phyloP scores from a whole-genome alignment of 768 basidiomycete species.

The Lactifluus pinguis region DNA sequence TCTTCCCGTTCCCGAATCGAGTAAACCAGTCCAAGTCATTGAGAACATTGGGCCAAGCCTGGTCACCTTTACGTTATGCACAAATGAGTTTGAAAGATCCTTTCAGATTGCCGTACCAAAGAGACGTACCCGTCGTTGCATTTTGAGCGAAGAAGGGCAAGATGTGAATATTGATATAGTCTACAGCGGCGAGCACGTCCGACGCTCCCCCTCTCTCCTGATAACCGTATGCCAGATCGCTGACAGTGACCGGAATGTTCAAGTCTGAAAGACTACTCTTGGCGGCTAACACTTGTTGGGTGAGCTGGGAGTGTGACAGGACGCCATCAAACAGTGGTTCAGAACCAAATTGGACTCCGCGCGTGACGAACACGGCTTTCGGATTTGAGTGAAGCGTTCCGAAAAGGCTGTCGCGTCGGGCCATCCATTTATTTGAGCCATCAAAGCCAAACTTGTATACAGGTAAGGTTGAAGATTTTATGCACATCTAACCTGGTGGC shows the following conservation, averaged over 20 bases:
- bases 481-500: constrained; percentile 12
- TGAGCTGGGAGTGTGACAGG: constrained; percentile 39
- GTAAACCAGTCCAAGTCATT: constrained; percentile 61
- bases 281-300: constrained; percentile 40
- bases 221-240: constrained; percentile 32
- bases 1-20: constrained; percentile 53
- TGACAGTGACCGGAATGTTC: constrained; percentile 60
- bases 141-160: constrained; percentile 55
- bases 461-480: neutral
- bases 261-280: constrained; percentile 43
- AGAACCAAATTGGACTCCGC: constrained; percentile 62
- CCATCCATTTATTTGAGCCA: constrained; percentile 22
- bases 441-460: constrained; percentile 26
- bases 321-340: constrained; percentile 59
- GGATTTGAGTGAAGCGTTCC: constrained; percentile 24
- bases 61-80: constrained; percentile 31
- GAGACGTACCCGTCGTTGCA: constrained; percentile 44
- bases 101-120: neutral
- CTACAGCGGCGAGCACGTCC: constrained; percentile 48
- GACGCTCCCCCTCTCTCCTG: constrained; percentile 42
- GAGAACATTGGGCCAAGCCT: constrained; percentile 54
- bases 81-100: neutral
- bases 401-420: constrained; percentile 24
- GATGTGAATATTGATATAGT: constrained; percentile 61
- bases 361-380: constrained; percentile 51